Conservation (phyloP, 169 alveolate species). For the Plasmodium cynomolgi region DNA sequence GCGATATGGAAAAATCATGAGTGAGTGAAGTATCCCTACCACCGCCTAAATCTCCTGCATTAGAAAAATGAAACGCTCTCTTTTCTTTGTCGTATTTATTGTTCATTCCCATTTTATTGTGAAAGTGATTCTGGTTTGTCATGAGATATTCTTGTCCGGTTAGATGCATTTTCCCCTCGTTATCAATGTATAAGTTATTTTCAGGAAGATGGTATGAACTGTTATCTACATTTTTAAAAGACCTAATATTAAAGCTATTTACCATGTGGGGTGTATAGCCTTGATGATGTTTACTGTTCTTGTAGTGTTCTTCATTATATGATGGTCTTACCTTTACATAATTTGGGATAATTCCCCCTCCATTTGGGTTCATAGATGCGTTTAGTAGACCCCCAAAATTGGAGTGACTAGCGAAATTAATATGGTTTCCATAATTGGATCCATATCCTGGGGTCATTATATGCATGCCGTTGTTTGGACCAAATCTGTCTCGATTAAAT, state of each 20-base stretch:
- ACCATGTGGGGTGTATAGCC: neutral
- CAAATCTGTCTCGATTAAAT: constrained; percentile 33
- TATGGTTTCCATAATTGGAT: neutral
- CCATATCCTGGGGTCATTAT: neutral
- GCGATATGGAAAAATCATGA: neutral
- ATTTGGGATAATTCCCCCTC: neutral
- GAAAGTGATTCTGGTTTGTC: neutral
- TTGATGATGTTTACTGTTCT: neutral
- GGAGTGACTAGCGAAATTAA: neutral
- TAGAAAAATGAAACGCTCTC: neutral
- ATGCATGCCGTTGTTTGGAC: neutral
- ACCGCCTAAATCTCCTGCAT: neutral
- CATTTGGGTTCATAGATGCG: neutral
- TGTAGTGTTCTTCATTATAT: neutral
- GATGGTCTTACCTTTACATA: neutral
- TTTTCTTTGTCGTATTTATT: neutral
- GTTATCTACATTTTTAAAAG: constrained; percentile 51
- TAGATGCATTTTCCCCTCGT: constrained; percentile 61
- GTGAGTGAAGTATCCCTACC: neutral
- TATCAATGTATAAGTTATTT: constrained; percentile 48
- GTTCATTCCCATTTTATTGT: neutral
- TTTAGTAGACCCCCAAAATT: neutral
- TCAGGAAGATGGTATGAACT: constrained; percentile 22
- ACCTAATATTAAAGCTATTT: constrained; percentile 15
- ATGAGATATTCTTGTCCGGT: constrained; percentile 26